phyloP scores from a whole-genome alignment of 139 green algal genomes.

The Ettlia oleoabundans region DNA sequence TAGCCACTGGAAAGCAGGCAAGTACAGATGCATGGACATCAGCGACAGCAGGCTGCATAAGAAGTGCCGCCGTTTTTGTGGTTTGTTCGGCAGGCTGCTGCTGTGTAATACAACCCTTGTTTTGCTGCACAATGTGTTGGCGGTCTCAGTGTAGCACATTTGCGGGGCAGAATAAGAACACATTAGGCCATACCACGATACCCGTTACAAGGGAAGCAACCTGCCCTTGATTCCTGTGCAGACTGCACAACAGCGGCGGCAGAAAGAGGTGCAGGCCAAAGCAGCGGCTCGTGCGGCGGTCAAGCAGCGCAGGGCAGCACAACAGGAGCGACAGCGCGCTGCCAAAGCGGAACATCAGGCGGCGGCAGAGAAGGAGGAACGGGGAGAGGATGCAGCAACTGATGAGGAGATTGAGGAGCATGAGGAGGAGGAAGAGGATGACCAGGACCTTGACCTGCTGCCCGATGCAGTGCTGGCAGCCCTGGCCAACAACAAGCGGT shows the following conservation, averaged over 20 bases:
- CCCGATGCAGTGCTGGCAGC: background rate
- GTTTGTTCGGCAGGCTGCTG: too few relatives aligned
- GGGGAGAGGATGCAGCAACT: background rate
- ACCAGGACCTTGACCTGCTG: conserved; percentile 18
- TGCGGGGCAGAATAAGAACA: too few relatives aligned
- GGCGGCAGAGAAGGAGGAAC: background rate
- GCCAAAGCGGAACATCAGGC: conserved; percentile 16
- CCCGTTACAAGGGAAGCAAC: too few relatives aligned
- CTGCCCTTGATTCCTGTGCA: too few relatives aligned
- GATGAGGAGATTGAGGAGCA: background rate
- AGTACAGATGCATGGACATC: too few relatives aligned
- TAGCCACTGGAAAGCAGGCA: conserved; percentile 25
- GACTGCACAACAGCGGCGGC: background rate
- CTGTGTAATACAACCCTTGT: too few relatives aligned
- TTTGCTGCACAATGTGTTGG: too few relatives aligned
- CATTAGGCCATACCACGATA: too few relatives aligned
- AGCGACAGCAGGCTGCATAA: too few relatives aligned
- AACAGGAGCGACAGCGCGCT: background rate
- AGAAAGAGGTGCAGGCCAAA: conserved; percentile 8
- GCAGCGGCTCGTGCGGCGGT: conserved; percentile 5
- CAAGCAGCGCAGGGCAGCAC: background rate
- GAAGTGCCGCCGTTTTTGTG: too few relatives aligned
- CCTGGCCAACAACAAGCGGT: conserved; percentile 28
- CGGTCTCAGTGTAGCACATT: too few relatives aligned
- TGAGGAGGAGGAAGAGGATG: background rate